These are phyloP conservation scores for Fusarium incarnatum DNA, from an alignment of 2,329 filamentous ascomycete genomes.

Conservation along the genomic window DNA sequence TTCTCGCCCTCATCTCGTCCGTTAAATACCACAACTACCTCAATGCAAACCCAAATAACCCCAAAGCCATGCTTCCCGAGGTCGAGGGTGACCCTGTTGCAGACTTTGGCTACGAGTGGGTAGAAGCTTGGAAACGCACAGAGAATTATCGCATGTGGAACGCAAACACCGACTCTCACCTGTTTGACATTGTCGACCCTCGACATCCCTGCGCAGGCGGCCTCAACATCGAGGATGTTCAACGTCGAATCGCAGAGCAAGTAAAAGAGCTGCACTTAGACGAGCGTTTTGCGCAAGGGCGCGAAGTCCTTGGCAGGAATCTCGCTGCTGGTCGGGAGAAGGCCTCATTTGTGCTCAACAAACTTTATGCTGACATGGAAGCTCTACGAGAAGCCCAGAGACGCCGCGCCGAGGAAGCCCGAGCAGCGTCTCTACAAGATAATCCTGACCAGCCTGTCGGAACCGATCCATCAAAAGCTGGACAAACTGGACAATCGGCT, in stretches of 20 bases:
- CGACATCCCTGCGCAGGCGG: conserved; percentile 94
- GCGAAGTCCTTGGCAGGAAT: conserved; percentile 88
- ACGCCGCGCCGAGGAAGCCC: conserved; percentile 56
- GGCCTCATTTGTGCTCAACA: conserved; percentile 87
- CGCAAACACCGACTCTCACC: conserved; percentile 80
- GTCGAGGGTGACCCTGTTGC: conserved; percentile 85
- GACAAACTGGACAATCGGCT: conserved; percentile 61
- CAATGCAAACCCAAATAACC: conserved; percentile 75
- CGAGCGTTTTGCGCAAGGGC: conserved; percentile 84
- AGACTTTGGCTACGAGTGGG: conserved; percentile 87
- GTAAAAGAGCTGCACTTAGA: conserved; percentile 94
- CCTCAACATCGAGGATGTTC: conserved; percentile 92
- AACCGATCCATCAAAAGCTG: conserved; percentile 55
- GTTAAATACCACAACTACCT: conserved; percentile 88
- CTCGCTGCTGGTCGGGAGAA: conserved; percentile 89
- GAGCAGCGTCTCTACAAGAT: conserved; percentile 25
- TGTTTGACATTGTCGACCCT: conserved; percentile 95
- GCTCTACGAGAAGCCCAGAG: conserved; percentile 60
- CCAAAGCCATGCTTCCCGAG: conserved; percentile 71
- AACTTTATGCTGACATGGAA: conserved; percentile 91
- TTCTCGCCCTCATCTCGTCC: conserved; percentile 86
- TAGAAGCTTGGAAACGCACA: conserved; percentile 87
- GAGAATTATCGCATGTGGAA: conserved; percentile 95
- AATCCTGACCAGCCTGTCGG: conserved; percentile 7
- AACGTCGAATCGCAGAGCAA: conserved; percentile 88